Conservation (phyloP, 2,329 filamentous ascomycete species). For the Didymella arachidicola region DNA sequence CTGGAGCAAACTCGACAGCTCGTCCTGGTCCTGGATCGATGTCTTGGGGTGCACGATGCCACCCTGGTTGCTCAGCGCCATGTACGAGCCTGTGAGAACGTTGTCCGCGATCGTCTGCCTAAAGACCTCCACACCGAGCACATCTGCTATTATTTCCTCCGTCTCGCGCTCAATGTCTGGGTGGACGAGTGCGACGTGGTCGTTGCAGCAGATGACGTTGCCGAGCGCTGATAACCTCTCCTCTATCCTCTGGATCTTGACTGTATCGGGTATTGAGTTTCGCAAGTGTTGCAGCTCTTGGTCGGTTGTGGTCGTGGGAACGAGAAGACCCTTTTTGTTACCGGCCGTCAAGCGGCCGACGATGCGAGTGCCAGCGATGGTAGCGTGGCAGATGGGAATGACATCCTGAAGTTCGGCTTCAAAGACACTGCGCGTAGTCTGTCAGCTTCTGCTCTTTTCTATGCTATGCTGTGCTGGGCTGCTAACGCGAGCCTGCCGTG, state of each 20-base stretch:
- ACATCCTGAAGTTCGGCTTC: constrained; percentile 97
- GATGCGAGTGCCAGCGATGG: constrained; percentile 95
- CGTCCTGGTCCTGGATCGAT: constrained; percentile 95
- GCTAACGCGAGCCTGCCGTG: background rate
- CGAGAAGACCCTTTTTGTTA: constrained; percentile 95
- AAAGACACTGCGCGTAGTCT: constrained; percentile 72
- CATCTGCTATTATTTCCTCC: constrained; percentile 97
- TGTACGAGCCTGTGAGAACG: constrained; percentile 95
- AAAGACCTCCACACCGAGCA: constrained; percentile 88
- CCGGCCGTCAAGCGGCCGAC: constrained; percentile 94
- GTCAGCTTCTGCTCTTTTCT: constrained; percentile 25
- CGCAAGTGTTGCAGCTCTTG: constrained; percentile 97
- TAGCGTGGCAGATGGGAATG: constrained; percentile 95
- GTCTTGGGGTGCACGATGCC: constrained; percentile 98
- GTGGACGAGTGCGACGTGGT: constrained; percentile 95
- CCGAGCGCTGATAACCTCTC: constrained; percentile 94
- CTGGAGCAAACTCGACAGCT: constrained; percentile 90
- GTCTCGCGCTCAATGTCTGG: constrained; percentile 97
- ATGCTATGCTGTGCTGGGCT: background rate
- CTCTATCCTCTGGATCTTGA: constrained; percentile 97
- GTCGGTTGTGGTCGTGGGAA: constrained; percentile 94
- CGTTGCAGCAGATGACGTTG: constrained; percentile 96
- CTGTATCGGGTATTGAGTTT: constrained; percentile 88
- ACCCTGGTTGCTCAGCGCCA: constrained; percentile 94
- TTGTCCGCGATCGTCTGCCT: constrained; percentile 96